phyloP scores from a whole-genome alignment of 2,329 filamentous ascomycete genomes.

The Cylindrodendrum hubeiense region DNA sequence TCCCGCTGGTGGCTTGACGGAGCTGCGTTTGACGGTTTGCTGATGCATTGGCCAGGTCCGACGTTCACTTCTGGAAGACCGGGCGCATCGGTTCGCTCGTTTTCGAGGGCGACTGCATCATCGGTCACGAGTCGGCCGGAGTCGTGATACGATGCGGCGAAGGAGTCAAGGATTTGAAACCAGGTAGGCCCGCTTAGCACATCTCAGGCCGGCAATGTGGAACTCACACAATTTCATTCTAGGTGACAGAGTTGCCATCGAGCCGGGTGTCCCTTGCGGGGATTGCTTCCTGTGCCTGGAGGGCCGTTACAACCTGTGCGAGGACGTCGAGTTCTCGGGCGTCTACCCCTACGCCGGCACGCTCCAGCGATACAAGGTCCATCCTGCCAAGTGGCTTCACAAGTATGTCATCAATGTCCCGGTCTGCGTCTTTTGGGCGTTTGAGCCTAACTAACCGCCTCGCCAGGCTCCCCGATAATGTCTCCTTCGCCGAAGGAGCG shows the following conservation, averaged over 20 bases:
- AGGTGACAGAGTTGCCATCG: conserved; percentile 75
- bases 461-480: conserved; percentile 63
- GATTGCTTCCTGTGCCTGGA: conserved; percentile 69
- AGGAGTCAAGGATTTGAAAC: conserved; percentile 64
- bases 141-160: conserved; percentile 69
- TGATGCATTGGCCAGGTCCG: conserved; percentile 59
- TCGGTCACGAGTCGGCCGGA: conserved; percentile 75
- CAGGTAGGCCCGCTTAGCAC: conserved; percentile 46
- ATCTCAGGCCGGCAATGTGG: neutral
- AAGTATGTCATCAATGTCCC: conserved; percentile 47
- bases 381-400: conserved; percentile 71
- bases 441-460: conserved; percentile 12
- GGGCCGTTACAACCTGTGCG: conserved; percentile 74
- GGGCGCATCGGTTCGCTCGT: conserved; percentile 73
- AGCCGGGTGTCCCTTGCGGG: conserved; percentile 74
- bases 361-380: conserved; percentile 71
- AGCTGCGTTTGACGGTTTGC: neutral
- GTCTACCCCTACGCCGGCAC: conserved; percentile 72
- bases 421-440: neutral
- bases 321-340: conserved; percentile 71
- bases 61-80: conserved; percentile 77
- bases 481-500: conserved; percentile 70
- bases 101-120: conserved; percentile 72
- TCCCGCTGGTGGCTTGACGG: neutral
- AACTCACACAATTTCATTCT: conserved; percentile 9